Evolutionary conservation across 192 early-diverging fungal species (phyloP).

Genomic region (Rhizophagus clarus): DNA sequence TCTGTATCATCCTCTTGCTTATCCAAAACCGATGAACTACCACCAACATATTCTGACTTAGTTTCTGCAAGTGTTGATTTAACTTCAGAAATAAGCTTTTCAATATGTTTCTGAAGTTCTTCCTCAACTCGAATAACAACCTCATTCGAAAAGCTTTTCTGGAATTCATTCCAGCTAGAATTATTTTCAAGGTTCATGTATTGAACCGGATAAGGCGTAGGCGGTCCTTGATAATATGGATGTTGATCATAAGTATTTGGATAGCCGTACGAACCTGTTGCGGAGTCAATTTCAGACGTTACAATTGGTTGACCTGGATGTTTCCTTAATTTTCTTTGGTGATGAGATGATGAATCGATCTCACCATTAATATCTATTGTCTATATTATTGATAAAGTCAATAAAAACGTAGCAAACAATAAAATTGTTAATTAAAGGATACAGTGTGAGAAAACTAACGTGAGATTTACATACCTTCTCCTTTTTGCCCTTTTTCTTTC

Average conservation of each 20-base stretch:
- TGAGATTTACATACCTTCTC: neutral
- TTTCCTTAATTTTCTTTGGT: neutral
- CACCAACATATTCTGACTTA: neutral
- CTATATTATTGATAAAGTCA: neutral
- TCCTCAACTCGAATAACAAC: neutral
- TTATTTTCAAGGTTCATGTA: neutral
- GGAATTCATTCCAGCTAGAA: constrained; percentile 14
- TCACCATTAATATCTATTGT: constrained; percentile 13
- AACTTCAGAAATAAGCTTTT: neutral
- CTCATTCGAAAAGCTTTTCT: neutral
- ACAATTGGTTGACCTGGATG: neutral
- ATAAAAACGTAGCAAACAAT: neutral
- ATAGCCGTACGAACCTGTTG: neutral
- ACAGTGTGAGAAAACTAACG: neutral
- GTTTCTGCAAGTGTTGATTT: neutral
- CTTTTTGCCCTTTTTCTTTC: constrained; percentile 12
- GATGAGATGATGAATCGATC: neutral
- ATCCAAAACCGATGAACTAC: neutral
- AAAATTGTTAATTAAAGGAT: neutral
- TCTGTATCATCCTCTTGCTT: neutral
- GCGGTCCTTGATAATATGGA: neutral
- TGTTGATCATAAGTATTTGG: neutral
- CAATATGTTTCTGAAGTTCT: constrained; percentile 7
- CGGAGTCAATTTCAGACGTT: neutral
- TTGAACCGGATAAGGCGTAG: neutral